Percentiles rank a stretch among this genome's conserved stretches.
phyloP scores from a whole-genome alignment of 116 monocot species.

The Thalassia testudinum region DNA sequence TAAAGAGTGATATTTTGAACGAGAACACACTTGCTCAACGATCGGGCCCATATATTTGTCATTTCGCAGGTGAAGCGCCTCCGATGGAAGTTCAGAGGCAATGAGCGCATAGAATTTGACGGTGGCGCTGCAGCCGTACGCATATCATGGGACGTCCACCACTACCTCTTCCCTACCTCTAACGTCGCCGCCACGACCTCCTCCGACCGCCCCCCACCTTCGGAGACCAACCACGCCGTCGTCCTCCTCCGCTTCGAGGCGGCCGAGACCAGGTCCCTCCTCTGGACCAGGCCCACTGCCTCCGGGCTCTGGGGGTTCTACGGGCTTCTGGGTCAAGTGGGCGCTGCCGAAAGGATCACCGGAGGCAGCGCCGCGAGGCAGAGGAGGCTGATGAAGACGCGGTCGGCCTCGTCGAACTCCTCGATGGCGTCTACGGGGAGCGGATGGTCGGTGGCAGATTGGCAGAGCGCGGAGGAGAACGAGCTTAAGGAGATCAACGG shows the following conservation, averaged over 20 bases:
- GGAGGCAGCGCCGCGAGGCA: slow-evolving; percentile 11
- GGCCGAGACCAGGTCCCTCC: neutral
- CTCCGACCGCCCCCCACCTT: neutral
- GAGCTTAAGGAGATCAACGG: slow-evolving; percentile 38
- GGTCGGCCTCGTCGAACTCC: slow-evolving; percentile 39
- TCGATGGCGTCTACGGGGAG: slow-evolving; percentile 43
- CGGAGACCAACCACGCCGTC: slow-evolving; percentile 14
- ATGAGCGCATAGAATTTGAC: slow-evolving; percentile 15
- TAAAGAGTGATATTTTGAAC: too few relatives aligned
- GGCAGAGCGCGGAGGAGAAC: slow-evolving; percentile 71
- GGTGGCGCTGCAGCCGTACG: slow-evolving; percentile 3
- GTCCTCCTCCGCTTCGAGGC: slow-evolving; percentile 57
- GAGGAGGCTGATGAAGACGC: slow-evolving; percentile 24
- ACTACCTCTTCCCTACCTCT: slow-evolving; percentile 48
- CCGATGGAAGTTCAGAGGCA: slow-evolving; percentile 23
- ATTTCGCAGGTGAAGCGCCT: slow-evolving; percentile 14
- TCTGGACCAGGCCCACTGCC: neutral
- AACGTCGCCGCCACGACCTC: neutral
- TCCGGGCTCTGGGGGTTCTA: slow-evolving; percentile 5
- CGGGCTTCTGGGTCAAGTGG: neutral
- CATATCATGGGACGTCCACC: slow-evolving; percentile 89
- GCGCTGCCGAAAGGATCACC: neutral
- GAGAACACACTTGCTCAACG: too few relatives aligned
- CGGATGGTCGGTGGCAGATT: slow-evolving; percentile 67
- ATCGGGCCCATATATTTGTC: too few relatives aligned